Base-by-base conservation (phyloP, 106 monocot species). In the Allium cepa region DNA sequence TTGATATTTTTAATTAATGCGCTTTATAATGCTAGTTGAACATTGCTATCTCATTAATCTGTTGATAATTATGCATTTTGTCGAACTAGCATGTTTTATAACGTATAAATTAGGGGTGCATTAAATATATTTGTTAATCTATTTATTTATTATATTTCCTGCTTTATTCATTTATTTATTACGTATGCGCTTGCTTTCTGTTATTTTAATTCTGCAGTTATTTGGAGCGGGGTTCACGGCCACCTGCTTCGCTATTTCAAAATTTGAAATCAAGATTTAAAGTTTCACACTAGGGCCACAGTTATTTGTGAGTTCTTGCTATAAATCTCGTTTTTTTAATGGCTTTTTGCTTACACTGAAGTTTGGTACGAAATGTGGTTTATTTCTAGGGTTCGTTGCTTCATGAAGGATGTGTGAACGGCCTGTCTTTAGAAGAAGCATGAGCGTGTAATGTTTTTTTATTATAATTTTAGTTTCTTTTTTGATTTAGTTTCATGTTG, bases 171-270 rank as follows among this genome's bases (percentile, higher is more conserved):
- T 36, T 36, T 36, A 36, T 36, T 36, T 36, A 36, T 36, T 5
- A 5, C 36, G 36, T 36, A 36, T 36, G 36, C 3, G 36, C 36
- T 55, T 55, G 53, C 27, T 9, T 28, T 12, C 46, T 28, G 7
- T 47, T 49, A 46, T 26, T 64, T 66, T 66, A 18, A 66, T 50
- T 65, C 18, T 4, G 16, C 18, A 66, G 16, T 50, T 8, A 66
- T 66, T 50, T 49, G 50, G 49, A 18, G 66, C 64, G 64, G 64
- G 64, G 64, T 47, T 64, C 64, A n/a, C 46, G 64, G 66, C 66
- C 66, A 66, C 66, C 66, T 50, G 66, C 66, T 27, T 3, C 11
- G 17, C 10, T 50, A 10, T 36, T 66, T 66, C 51, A 22, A 66
- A 66, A 14, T 66, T 66, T 63, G 63, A 66, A 66, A 66, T 50